Percentiles rank a stretch among this genome's conserved stretches.
Evolutionary conservation across 495 filamentous ascomycete genomes (phyloP).

Genomic region (Aspergillus coremiiformis): DNA sequence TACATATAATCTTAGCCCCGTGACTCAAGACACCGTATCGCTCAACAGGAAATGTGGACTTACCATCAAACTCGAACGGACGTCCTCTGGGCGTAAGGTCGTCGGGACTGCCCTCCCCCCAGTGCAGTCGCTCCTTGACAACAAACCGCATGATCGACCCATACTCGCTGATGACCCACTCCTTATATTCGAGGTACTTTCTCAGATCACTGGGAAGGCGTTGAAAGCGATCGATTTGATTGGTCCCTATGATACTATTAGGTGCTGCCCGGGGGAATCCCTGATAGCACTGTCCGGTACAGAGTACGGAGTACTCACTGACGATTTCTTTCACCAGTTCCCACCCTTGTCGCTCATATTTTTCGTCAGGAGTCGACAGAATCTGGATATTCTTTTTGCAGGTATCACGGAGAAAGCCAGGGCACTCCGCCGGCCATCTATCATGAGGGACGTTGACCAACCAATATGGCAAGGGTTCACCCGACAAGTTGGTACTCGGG

Average conservation of each 20-base stretch:
- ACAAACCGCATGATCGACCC: slow-evolving; percentile 72
- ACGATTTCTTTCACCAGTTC: slow-evolving; percentile 54
- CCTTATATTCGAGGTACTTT: slow-evolving; percentile 60
- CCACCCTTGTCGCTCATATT: slow-evolving; percentile 56
- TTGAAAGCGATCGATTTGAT: slow-evolving; percentile 66
- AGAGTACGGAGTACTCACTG: slow-evolving; percentile 30
- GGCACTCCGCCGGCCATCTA: slow-evolving; percentile 57
- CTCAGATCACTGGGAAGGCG: slow-evolving; percentile 66
- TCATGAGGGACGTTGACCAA: slow-evolving; percentile 63
- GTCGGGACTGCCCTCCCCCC: slow-evolving; percentile 39
- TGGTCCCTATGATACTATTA: slow-evolving; percentile 34
- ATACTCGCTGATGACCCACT: slow-evolving; percentile 53
- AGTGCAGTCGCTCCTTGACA: slow-evolving; percentile 54
- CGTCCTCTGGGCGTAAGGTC: slow-evolving; percentile 38
- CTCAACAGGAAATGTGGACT: slow-evolving; percentile 1
- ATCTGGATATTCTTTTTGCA: slow-evolving; percentile 43
- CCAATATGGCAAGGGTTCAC: slow-evolving; percentile 59
- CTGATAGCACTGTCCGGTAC: neutral
- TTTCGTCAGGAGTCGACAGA: slow-evolving; percentile 55
- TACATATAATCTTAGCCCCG: slow-evolving; percentile 13
- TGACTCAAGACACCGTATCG: neutral
- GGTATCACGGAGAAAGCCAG: slow-evolving; percentile 54
- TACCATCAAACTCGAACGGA: slow-evolving; percentile 47
- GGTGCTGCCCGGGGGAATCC: neutral
- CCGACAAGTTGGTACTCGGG: neutral